phyloP scores from a whole-genome alignment of 1,284 basidiomycete genomes.

The Vanrija sp. region DNA sequence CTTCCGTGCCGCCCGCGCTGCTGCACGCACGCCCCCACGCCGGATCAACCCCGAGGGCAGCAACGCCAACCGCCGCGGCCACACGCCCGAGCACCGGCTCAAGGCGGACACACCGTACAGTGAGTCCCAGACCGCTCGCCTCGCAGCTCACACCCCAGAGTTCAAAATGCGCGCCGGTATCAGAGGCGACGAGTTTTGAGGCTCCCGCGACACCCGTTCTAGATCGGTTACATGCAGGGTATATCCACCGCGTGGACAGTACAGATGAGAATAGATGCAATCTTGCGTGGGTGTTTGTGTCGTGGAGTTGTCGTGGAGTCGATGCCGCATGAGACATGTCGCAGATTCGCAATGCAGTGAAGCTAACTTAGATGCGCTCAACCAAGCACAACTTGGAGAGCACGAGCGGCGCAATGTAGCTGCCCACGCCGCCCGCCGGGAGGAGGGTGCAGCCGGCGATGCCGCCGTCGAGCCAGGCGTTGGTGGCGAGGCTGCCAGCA shows the following conservation, averaged over 20 bases:
- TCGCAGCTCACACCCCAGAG: neutral
- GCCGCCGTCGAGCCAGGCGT: constrained; percentile 34
- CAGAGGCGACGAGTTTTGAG: constrained; percentile 42
- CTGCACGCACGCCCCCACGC: neutral
- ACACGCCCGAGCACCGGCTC: neutral
- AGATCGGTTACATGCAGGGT: neutral
- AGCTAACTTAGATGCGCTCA: neutral
- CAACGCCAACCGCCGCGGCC: no score
- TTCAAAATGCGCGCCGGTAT: constrained; percentile 37
- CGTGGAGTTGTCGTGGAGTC: neutral
- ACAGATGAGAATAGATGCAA: neutral
- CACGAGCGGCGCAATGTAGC: neutral
- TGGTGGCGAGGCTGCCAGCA: constrained; percentile 22
- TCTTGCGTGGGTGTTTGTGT: neutral
- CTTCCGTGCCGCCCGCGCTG: constrained; percentile 1
- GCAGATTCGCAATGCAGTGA: neutral
- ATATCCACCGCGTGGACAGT: neutral
- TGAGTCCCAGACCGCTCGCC: constrained; percentile 23
- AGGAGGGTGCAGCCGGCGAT: constrained; percentile 5
- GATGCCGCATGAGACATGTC: neutral
- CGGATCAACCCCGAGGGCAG: constrained; percentile 17
- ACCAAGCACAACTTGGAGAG: neutral
- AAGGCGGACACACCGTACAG: constrained; percentile 45
- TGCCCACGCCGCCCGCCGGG: neutral
- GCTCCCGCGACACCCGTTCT: neutral